Evolutionary conservation across 73 alveolate genomes (phyloP).

Genomic region (Breviolum minutum): DNA sequence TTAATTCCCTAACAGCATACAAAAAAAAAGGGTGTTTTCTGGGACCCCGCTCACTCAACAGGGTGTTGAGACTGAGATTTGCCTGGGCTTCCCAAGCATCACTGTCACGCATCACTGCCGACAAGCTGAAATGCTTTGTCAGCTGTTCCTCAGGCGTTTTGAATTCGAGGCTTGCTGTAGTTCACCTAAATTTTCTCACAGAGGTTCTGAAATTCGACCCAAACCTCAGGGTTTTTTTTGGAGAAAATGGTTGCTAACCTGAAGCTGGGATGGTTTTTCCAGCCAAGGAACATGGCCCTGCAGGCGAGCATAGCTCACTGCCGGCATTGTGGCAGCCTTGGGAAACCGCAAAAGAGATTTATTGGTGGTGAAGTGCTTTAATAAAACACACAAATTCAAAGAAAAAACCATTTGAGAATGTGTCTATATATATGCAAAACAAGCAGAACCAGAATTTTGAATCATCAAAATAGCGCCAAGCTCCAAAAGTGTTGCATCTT

Average conservation of each 20-base stretch:
- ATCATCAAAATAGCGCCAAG: neutral
- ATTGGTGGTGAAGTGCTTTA: too few relatives aligned
- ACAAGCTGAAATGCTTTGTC: conserved; percentile 92
- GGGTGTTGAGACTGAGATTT: too few relatives aligned
- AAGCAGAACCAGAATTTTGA: neutral
- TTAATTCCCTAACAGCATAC: too few relatives aligned
- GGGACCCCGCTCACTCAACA: too few relatives aligned
- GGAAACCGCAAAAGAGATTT: neutral
- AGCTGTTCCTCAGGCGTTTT: conserved; percentile 51
- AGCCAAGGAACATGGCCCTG: conserved; percentile 78
- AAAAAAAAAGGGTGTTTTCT: too few relatives aligned
- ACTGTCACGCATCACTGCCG: conserved; percentile 95
- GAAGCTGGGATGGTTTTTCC: neutral
- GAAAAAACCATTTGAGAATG: too few relatives aligned
- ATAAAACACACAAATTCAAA: too few relatives aligned
- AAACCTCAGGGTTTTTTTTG: too few relatives aligned
- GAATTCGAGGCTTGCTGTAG: too few relatives aligned
- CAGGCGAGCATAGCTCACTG: conserved; percentile 93
- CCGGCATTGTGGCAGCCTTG: conserved; percentile 85
- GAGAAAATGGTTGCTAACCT: neutral
- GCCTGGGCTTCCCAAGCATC: neutral
- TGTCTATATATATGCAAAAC: neutral
- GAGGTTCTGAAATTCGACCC: too few relatives aligned
- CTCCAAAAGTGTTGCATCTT: neutral
- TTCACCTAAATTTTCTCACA: too few relatives aligned